Base-by-base conservation (phyloP, 2,329 filamentous ascomycete species). In the Venturia effusa region DNA sequence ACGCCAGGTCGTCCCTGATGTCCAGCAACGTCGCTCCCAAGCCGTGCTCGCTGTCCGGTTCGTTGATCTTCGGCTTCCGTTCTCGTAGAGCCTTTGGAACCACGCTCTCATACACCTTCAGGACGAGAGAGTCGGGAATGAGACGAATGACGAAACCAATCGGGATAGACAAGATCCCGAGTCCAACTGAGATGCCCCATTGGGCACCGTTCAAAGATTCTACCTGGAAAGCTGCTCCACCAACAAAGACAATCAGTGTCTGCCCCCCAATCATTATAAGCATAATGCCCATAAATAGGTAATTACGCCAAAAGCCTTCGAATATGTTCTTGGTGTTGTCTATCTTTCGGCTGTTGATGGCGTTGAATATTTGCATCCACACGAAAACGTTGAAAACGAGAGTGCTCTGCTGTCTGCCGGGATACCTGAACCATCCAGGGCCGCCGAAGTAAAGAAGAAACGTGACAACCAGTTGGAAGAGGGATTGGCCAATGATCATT, bases 281-380 rank as follows among this genome's bases (percentile, higher is more conserved):
- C 77, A 92, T 92, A 75, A 97, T 97, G 45, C 77, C 83, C 43
- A 95, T 83, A 78, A 97, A 97, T 81, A 95, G 96, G 77, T 83
- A 88, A 74, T 97, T 97, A 72, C 84, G 84, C 32, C 82, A 82
- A 65, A 97, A 83, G 63, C 91, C 91, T 73, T 97, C 93, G 66
- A 97, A 93, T 67, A 97, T 92, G 76, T 97, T 97, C 81, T 96
- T 92, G 64, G 86, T 84, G 76, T 97, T 97, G 75, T 97, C 93
- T 63, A 97, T 81, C 15, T 93, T 90, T 65, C 93, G 90, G 77
- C 96, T 96, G 79, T 97, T 97, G 83, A 95, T 90, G 73, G 96
- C 89, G 76, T 97, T 97, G 80, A 97, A 97, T 70, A 97, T 95
- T 71, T 97, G 93, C 92, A 97, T 97, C 93, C 93, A 97, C 62